Evolutionary conservation across 768 basidiomycete genomes (phyloP).

Genomic region (Trametes coccinea): DNA sequence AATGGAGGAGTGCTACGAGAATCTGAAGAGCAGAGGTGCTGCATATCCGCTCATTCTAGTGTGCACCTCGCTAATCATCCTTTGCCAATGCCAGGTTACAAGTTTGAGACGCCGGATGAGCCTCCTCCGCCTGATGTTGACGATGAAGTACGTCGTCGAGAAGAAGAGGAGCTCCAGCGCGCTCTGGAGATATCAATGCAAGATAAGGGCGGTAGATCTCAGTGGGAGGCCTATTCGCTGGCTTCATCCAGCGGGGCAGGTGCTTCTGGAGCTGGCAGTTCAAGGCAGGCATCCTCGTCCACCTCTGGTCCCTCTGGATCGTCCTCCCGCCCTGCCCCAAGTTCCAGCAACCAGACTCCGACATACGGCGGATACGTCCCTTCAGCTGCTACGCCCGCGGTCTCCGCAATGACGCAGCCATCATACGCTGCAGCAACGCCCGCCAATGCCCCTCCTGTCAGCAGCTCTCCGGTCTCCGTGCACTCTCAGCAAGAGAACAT

Average conservation of each 20-base stretch:
- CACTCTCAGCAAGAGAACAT: slow-evolving; percentile 30
- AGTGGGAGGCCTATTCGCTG: slow-evolving; percentile 50
- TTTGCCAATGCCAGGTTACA: slow-evolving; percentile 53
- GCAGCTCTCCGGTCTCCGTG: slow-evolving; percentile 31
- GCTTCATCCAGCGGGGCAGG: slow-evolving; percentile 39
- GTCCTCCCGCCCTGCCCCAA: slow-evolving; percentile 17
- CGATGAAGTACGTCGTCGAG: slow-evolving; percentile 77
- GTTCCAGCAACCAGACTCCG: slow-evolving; percentile 36
- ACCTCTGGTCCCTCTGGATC: slow-evolving; percentile 10
- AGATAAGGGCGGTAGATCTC: slow-evolving; percentile 78
- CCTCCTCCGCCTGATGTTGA: slow-evolving; percentile 69
- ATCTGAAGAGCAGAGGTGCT: slow-evolving; percentile 78
- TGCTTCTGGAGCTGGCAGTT: slow-evolving; percentile 31
- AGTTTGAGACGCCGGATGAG: slow-evolving; percentile 63
- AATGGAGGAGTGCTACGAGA: slow-evolving; percentile 88
- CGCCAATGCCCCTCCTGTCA: slow-evolving; percentile 25
- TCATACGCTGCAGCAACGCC: slow-evolving; percentile 16
- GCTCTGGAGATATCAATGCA: slow-evolving; percentile 92
- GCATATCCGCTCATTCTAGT: background rate
- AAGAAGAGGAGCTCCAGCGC: slow-evolving; percentile 94
- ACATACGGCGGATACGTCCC: slow-evolving; percentile 59
- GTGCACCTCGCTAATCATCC: background rate
- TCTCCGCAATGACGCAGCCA: slow-evolving; percentile 37
- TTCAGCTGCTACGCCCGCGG: slow-evolving; percentile 42
- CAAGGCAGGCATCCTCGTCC: slow-evolving; percentile 18